These are phyloP conservation scores for Fusarium udum DNA, from an alignment of 2,329 filamentous ascomycete genomes.

Conservation along the genomic window DNA sequence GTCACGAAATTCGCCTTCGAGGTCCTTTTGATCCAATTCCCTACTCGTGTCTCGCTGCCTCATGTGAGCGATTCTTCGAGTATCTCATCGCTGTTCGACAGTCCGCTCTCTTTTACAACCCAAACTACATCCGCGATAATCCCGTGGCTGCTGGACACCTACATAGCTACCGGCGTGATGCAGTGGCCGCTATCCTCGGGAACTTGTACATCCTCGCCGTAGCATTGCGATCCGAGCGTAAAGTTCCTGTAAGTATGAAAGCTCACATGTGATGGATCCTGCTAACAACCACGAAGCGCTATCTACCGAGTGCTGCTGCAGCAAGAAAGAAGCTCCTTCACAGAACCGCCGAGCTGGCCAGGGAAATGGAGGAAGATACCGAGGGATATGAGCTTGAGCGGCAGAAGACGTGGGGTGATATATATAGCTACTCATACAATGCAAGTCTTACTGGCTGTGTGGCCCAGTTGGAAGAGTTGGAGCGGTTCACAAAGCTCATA, in stretches of 20 bases:
- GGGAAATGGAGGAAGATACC: slow-evolving; percentile 39
- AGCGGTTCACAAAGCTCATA: slow-evolving; percentile 66
- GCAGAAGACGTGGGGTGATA: slow-evolving; percentile 62
- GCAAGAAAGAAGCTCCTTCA: slow-evolving; percentile 62
- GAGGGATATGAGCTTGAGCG: slow-evolving; percentile 42
- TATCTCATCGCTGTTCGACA: slow-evolving; percentile 67
- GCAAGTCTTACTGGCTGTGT: slow-evolving; percentile 65
- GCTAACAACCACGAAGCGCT: slow-evolving; percentile 50
- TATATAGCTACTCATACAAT: slow-evolving; percentile 65
- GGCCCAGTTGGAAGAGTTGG: slow-evolving; percentile 62
- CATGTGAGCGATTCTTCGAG: slow-evolving; percentile 68
- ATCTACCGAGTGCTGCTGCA: slow-evolving; percentile 65
- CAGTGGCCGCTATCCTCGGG: slow-evolving; percentile 65
- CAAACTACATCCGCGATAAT: slow-evolving; percentile 60
- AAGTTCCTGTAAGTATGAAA: slow-evolving; percentile 55
- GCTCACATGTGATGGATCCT: neutral
- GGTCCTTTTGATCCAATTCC: slow-evolving; percentile 66
- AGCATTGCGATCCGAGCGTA: slow-evolving; percentile 59
- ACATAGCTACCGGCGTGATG: slow-evolving; percentile 62
- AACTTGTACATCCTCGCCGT: slow-evolving; percentile 68
- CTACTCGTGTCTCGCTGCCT: slow-evolving; percentile 64
- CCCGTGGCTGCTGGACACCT: slow-evolving; percentile 59
- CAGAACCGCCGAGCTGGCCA: slow-evolving; percentile 60
- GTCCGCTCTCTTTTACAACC: slow-evolving; percentile 66
- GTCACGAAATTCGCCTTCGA: slow-evolving; percentile 67